Base-by-base conservation (phyloP, 805 yeast genomes). In the Starmerella apicola region DNA sequence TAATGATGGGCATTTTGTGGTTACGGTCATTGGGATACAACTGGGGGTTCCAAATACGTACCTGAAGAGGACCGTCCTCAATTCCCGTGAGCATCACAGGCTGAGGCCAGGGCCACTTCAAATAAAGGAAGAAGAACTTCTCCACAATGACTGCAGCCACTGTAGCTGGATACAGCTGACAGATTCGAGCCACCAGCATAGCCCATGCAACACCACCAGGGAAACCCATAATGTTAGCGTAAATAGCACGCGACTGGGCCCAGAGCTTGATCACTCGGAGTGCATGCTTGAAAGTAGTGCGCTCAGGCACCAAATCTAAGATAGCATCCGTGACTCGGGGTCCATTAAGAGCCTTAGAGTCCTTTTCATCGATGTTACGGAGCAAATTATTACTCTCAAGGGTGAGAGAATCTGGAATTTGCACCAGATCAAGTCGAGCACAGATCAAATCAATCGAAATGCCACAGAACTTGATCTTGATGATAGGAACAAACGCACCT, bases 171-270 rank as follows among this genome's bases (percentile, higher is more conserved):
- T 88, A 91, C 37, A 91, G 63, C 59, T 91, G 98, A 60, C 98
- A 91, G 22, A 91, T 84, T 52, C 98, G 70, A 1, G 97, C 98
- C n/a, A 86, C 96, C 30, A 91, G 61, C 96, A 91, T 91, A 1
- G 98, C 98, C 98, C 98, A 91, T 1, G 98, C 98, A 36, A 91
- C 98, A 60, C 98, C 98, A 54, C 98, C 98, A 1, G 97, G 98
- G 61, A 88, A 91, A 0, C 98, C 98, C 70, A 80, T 83, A 33
- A 91, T 80, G 56, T 91, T 91, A 5, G 83, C 96, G 61, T 91
- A 91, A 13, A 91, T 74, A 0, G 95, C 97, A 37, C 97, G 70
- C 53, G 85, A 74, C 56, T 85, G 88, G 0, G 98, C 98, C 98
- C 98, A 91, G 54, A 91, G 67, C 60, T 91, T 91, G 48, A 91